phyloP scores from a whole-genome alignment of 192 early-diverging fungal genomes.

The Backusella tuberculispora region DNA sequence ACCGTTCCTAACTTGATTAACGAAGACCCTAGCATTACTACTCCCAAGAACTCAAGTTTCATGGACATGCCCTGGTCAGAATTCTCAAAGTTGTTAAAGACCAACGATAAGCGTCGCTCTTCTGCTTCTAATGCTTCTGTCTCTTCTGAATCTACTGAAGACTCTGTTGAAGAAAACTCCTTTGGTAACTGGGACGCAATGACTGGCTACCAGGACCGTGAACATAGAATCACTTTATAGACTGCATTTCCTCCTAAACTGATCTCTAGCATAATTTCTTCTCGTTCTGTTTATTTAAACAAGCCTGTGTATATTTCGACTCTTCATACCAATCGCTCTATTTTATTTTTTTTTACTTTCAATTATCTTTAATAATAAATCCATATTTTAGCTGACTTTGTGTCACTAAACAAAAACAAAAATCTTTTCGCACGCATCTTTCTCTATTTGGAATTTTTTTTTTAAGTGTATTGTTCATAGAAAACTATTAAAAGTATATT shows the following conservation, averaged over 20 bases:
- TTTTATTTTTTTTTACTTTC: neutral
- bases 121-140: constrained; percentile 6
- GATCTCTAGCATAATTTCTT: neutral
- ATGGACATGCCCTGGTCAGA: constrained; percentile 47
- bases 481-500: neutral
- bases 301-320: neutral
- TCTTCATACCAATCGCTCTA: constrained; percentile 1
- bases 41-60: constrained; percentile 44
- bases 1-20: constrained; percentile 44
- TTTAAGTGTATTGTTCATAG: neutral
- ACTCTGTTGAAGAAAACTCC: constrained; percentile 19
- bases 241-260: constrained; percentile 1
- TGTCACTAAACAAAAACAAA: constrained; percentile 10
- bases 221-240: constrained; percentile 4
- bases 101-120: constrained; percentile 20
- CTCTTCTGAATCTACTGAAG: constrained; percentile 14
- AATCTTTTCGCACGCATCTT: neutral
- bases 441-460: constrained; percentile 12
- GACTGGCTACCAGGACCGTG: constrained; percentile 31
- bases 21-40: constrained; percentile 42
- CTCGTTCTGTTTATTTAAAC: neutral
- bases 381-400: constrained; percentile 15
- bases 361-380: neutral
- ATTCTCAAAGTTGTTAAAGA: constrained; percentile 39
- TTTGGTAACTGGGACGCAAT: constrained; percentile 37